Evolutionary conservation across 768 basidiomycete species (phyloP), one percentile per base, ranked within the genome.

Genomic region (Suillus spraguei): DNA sequence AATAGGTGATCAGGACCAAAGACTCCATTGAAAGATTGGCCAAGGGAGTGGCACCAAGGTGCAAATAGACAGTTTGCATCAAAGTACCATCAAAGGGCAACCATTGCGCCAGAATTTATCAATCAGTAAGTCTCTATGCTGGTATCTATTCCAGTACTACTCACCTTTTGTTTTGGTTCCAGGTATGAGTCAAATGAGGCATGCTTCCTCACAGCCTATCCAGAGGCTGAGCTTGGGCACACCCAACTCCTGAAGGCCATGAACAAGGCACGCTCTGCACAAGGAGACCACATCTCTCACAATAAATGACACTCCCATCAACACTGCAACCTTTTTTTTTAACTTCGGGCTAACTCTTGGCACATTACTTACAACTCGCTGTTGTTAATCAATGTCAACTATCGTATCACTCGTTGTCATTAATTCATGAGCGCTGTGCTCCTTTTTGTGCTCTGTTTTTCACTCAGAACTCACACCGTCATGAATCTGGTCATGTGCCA

Each of bases 161-260:
- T 42, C 39, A 33, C 44, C 41, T 16, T 39, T 4, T 38, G 4
- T 38, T 41, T 36, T 22, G 39, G 41, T 24, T 59, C 28, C 28
- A 59, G 59, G 38, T 59, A 39, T 32, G 59, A 59, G 24, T 59
- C n/a, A 11, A 22, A 59, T 5, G 58, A 38, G 22, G 10, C 39
- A 17, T 5, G 6, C 22, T 59, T 59, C 58, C 58, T 59, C 11
- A 2, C 22, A 20, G 58, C 58, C 7, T 59, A 59, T 44, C 58
- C 58, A 24, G 58, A 59, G 38, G 42, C 39, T 10, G 39, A 59
- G 10, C 11, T 14, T 1, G 58, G 56, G 2, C 56, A 59, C 56
- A 39, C 20, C 0, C 38, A 38, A 14, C 8, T 59, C 4, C 39
- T 59, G 5, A 28, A 14, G 47, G 24, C 47, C 5, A 9, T 49